Base-by-base conservation (phyloP, 2,329 filamentous ascomycete species). In the Ceratocystis diversiconidia region DNA sequence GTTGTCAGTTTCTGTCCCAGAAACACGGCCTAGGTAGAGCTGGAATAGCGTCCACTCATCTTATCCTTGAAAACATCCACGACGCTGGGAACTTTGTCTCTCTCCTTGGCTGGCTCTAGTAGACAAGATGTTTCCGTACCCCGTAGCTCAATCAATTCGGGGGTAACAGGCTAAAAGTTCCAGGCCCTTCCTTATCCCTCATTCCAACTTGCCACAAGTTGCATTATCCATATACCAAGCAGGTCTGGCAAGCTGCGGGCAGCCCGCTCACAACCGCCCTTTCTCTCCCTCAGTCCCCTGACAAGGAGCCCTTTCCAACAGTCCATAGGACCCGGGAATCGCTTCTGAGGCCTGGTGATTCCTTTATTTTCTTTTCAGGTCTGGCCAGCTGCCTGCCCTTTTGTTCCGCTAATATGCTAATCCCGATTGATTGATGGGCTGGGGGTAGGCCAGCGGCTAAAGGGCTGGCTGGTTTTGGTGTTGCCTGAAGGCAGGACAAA, bases 11-110 rank as follows among this genome's bases (percentile, higher is more conserved):
- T 30, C 17, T 59, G 28, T 59, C 55, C 55, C 55, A 59, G 25
- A 59, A 59, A 59, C 55, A 59, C 17, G 55, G 55, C 28, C 55
- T 59, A 36, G 55, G 55, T 59, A 59, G 25, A 25, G 55, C 55
- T 17, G 55, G 55, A n/a, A 30, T 8, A 59, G 28, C 55, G 28
- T 2, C 28, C 25, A n/a, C 55, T 15, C 30, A 32, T 36, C 5
- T 36, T n/a, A 59, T 32, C 55, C 55, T 59, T 59, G 55, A 36
- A 59, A 41, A 59, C 28, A 32, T 59, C 55, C 55, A 59, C 17
- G n/a, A 30, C 15, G 25, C 55, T 59, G 28, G 25, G 55, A 59
- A 59, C 55, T 59, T 59, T 36, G 55, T 59, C 55, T 59, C 28
- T 30, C 55, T 36, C 55, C n/a, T 8, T 59, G 28, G 25, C 10